A percentile compares a stretch with the other conserved stretches of the same genome.
Evolutionary conservation across 2,329 filamentous ascomycete species (phyloP).

Genomic region (Alternaria dauci): DNA sequence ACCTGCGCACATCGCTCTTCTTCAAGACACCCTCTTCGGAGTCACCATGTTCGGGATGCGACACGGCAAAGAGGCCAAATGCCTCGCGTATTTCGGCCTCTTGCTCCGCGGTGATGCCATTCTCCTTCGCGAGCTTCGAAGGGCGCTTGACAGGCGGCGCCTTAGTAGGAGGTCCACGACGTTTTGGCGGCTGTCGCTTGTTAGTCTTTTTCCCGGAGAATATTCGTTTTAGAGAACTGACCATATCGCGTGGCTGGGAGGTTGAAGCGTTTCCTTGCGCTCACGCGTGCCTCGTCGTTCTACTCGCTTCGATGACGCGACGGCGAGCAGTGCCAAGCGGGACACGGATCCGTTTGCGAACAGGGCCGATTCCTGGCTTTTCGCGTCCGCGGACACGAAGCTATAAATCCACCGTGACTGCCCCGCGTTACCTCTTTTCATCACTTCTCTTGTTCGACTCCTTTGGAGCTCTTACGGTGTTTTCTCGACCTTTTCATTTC

Average conservation of each 20-base stretch:
- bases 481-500: neutral
- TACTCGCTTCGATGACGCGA: constrained; percentile 30
- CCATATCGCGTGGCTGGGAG: constrained; percentile 25
- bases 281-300: neutral
- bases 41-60: constrained; percentile 65
- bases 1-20: constrained; percentile 57
- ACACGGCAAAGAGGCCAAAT: constrained; percentile 75
- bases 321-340: constrained; percentile 16
- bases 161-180: constrained; percentile 35
- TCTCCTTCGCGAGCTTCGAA: constrained; percentile 91
- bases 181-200: constrained; percentile 39
- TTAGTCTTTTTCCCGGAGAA: neutral
- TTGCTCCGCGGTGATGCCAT: constrained; percentile 83
- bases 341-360: neutral
- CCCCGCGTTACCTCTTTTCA: neutral
- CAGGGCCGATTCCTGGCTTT: constrained; percentile 12
- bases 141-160: constrained; percentile 59
- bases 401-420: neutral
- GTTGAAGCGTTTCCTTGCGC: neutral
- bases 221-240: constrained; percentile 7
- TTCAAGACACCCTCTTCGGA: constrained; percentile 66
- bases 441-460: neutral
- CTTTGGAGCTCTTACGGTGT: neutral
- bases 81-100: constrained; percentile 92
- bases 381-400: neutral